Percentiles rank a stretch among this genome's conserved stretches.
Evolutionary conservation across 2,329 filamentous ascomycete genomes (phyloP).

Genomic region (Cadophora sp.): DNA sequence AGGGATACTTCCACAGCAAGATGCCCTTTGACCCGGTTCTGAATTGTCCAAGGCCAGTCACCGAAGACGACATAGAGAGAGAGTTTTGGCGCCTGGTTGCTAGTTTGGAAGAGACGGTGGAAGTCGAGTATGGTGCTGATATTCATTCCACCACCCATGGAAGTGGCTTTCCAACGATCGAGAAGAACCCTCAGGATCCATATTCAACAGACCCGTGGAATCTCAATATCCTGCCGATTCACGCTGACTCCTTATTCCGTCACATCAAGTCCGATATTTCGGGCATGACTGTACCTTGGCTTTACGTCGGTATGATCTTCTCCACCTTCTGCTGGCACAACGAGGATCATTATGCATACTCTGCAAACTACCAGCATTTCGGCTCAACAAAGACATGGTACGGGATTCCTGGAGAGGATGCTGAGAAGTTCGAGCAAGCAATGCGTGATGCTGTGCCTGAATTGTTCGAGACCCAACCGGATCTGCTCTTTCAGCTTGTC

Average conservation of each 20-base stretch:
- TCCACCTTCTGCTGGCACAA: conserved; percentile 99
- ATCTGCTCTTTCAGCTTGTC: conserved; percentile 96
- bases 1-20: conserved; percentile 89
- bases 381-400: conserved; percentile 99
- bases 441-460: conserved; percentile 97
- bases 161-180: conserved; percentile 93
- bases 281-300: conserved; percentile 98
- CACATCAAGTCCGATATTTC: conserved; percentile 99
- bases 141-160: conserved; percentile 98
- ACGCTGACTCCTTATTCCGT: conserved; percentile 90
- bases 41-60: conserved; percentile 81
- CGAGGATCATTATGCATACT: conserved; percentile 97
- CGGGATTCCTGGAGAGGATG: conserved; percentile 91
- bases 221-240: conserved; percentile 87
- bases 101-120: conserved; percentile 92
- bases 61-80: conserved; percentile 92
- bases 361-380: conserved; percentile 97
- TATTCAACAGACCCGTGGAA: conserved; percentile 96
- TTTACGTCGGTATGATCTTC: conserved; percentile 99
- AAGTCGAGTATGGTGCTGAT: conserved; percentile 97
- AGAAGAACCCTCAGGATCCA: conserved; percentile 84
- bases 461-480: conserved; percentile 94
- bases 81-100: conserved; percentile 98
- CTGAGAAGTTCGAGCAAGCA: conserved; percentile 91
- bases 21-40: conserved; percentile 86